Evolutionary conservation across 768 basidiomycete species (phyloP).

Genomic region (Amanita thiersii): DNA sequence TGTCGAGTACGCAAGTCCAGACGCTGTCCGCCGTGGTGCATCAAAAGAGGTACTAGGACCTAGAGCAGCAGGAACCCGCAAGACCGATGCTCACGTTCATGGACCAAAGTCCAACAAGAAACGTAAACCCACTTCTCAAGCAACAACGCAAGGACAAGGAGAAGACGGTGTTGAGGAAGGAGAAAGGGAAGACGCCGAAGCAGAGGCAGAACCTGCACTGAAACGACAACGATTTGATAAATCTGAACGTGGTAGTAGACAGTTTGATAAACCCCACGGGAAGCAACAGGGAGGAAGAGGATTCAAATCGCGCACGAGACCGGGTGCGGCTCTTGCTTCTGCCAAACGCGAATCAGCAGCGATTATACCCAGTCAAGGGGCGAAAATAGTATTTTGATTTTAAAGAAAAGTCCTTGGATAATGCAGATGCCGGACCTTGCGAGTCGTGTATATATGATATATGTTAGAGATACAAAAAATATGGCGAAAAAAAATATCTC

Average conservation of each 20-base stretch:
- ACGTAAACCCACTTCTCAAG: background rate
- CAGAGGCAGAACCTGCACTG: background rate
- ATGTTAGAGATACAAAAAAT: no score
- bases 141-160: background rate
- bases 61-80: no score
- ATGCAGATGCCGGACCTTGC: background rate
- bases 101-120: constrained; percentile 1
- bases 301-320: constrained; percentile 16
- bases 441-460: background rate
- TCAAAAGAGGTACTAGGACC: constrained; percentile 29
- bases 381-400: constrained; percentile 56
- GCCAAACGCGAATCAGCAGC: constrained; percentile 72
- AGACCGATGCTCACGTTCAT: no score
- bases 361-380: constrained; percentile 60
- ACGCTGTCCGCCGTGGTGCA: constrained; percentile 82
- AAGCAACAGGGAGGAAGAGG: background rate
- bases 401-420: background rate
- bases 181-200: background rate
- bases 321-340: constrained; percentile 73
- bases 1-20: constrained; percentile 83
- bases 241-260: background rate
- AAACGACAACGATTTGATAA: constrained; percentile 3
- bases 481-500: no score
- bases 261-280: background rate
- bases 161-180: background rate